A percentile compares a stretch with the other conserved stretches of the same genome.
These are phyloP conservation scores for Colletotrichum ledebouriae DNA, from an alignment of 2,329 filamentous ascomycete genomes.

Conservation along the genomic window DNA sequence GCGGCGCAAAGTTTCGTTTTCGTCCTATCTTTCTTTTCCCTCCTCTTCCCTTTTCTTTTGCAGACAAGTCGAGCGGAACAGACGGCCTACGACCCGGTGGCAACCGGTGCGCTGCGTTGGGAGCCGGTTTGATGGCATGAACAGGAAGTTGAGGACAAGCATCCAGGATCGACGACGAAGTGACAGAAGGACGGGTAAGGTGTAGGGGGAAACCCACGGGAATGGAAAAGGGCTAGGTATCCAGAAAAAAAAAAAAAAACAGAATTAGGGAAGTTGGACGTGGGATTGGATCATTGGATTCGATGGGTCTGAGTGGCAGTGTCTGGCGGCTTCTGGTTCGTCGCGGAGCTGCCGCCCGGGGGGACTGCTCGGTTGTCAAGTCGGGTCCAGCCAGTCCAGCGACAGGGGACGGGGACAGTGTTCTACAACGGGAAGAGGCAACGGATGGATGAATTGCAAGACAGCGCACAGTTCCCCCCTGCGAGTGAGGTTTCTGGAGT, in stretches of 20 bases:
- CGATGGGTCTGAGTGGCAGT: slow-evolving; percentile 18
- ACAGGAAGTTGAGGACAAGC: slow-evolving; percentile 33
- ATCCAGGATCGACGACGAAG: slow-evolving; percentile 37
- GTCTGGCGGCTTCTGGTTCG: slow-evolving; percentile 26
- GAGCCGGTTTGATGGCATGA: slow-evolving; percentile 23
- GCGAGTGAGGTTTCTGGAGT: not conserved
- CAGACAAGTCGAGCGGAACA: slow-evolving; percentile 23
- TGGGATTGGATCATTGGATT: slow-evolving; percentile 23
- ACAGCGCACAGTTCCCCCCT: slow-evolving; percentile 1
- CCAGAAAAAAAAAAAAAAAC: not conserved
- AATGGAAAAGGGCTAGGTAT: not conserved
- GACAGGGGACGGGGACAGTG: not conserved
- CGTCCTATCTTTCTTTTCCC: slow-evolving; percentile 25
- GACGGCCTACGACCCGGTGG: slow-evolving; percentile 36
- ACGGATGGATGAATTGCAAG: not conserved
- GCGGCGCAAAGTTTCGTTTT: slow-evolving; percentile 42
- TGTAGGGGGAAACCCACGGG: slow-evolving; percentile 4
- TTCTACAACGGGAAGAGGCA: too few relatives aligned
- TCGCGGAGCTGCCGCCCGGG: slow-evolving; percentile 7
- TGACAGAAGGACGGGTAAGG: slow-evolving; percentile 3
- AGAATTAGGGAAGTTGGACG: slow-evolving; percentile 21
- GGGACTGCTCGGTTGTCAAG: not conserved
- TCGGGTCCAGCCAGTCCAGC: too few relatives aligned
- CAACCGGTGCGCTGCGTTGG: slow-evolving; percentile 26
- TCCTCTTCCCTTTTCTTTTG: not conserved